These are phyloP conservation scores for Trametes sanguinea DNA, from an alignment of 768 basidiomycete genomes.

Conservation along the genomic window DNA sequence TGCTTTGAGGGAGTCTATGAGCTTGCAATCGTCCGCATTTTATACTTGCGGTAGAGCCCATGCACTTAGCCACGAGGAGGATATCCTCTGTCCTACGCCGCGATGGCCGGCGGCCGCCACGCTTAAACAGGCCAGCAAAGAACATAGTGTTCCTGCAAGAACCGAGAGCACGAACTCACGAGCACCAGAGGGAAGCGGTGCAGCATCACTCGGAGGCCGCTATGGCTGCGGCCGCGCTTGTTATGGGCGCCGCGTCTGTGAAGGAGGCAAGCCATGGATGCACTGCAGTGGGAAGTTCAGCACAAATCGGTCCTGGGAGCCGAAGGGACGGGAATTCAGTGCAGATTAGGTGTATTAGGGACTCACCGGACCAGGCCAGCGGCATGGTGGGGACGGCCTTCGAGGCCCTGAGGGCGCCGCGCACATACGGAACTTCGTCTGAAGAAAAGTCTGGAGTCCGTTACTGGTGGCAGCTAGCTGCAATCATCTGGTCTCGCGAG, in stretches of 20 bases:
- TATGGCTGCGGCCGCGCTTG: background rate
- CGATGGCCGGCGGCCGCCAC: background rate
- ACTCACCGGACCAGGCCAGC: background rate
- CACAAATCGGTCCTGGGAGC: constrained; percentile 12
- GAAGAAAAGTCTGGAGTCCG: no score
- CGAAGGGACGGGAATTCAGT: constrained; percentile 10
- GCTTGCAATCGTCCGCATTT: background rate
- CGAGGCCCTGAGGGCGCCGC: constrained; percentile 1
- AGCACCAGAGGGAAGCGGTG: background rate
- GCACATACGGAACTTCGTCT: background rate
- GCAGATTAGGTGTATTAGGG: background rate
- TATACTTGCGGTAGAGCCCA: background rate
- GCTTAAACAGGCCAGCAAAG: background rate
- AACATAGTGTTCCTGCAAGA: background rate
- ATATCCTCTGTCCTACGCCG: background rate
- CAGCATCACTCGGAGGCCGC: constrained; percentile 11
- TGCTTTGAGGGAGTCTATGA: no score
- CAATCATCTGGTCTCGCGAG: no score
- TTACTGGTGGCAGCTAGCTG: no score
- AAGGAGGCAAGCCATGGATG: background rate
- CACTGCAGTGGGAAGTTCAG: constrained; percentile 4
- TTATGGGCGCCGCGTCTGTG: background rate
- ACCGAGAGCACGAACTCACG: background rate
- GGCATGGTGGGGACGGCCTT: background rate
- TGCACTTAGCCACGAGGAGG: background rate